phyloP scores from a whole-genome alignment of 495 filamentous ascomycete genomes.

The Jackrogersella multiformis region DNA sequence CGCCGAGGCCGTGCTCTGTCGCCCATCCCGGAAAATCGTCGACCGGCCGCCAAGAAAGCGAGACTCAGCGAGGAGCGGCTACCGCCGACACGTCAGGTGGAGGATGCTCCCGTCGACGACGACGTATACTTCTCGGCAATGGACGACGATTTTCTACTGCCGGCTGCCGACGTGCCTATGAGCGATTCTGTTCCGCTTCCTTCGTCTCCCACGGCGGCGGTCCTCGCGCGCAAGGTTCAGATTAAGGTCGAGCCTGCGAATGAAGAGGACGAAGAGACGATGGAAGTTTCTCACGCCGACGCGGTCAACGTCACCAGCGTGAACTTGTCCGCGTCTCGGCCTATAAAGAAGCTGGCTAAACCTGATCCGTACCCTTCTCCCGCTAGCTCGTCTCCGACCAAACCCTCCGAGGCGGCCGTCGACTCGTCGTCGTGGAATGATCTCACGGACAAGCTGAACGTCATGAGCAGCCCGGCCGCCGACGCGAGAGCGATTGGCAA shows the following conservation, averaged over 20 bases:
- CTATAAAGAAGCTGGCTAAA: constrained; percentile 78
- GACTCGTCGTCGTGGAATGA: constrained; percentile 92
- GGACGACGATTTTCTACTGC: constrained; percentile 63
- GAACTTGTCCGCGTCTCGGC: constrained; percentile 87
- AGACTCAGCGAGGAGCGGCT: constrained; percentile 58
- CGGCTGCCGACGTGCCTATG: constrained; percentile 67
- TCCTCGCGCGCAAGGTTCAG: constrained; percentile 75
- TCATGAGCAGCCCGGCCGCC: constrained; percentile 70
- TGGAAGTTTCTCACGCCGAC: constrained; percentile 81
- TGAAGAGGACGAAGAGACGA: constrained; percentile 83
- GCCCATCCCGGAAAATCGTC: constrained; percentile 64
- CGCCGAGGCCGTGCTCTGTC: constrained; percentile 83
- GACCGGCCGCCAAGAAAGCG: constrained; percentile 57
- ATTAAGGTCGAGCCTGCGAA: constrained; percentile 69
- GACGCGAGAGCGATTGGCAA: constrained; percentile 77
- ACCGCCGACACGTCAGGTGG: constrained; percentile 57
- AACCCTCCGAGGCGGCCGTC: constrained; percentile 62
- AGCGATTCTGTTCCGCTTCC: constrained; percentile 73
- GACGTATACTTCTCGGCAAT: constrained; percentile 59
- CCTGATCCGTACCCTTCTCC: constrained; percentile 70
- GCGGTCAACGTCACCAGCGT: constrained; percentile 73
- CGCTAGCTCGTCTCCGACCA: constrained; percentile 77
- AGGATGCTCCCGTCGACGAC: constrained; percentile 62
- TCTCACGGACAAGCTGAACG: constrained; percentile 85
- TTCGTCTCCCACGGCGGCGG: constrained; percentile 87